A percentile compares a stretch with the other conserved stretches of the same genome.
Evolutionary conservation across 768 basidiomycete species (phyloP).

Genomic region (Pleurotus ostreatus): DNA sequence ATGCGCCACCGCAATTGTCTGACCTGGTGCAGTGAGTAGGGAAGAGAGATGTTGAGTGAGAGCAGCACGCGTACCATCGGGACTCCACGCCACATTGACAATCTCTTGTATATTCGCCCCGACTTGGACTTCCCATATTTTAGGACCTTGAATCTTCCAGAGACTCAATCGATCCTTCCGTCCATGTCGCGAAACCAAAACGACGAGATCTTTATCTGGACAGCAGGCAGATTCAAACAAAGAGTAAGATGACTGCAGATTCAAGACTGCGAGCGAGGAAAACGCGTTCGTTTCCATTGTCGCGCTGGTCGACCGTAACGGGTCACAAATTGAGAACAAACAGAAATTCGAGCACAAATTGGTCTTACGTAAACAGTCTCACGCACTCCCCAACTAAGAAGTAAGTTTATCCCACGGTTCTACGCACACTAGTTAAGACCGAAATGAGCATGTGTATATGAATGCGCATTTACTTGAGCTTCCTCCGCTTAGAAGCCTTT

Average conservation of each 20-base stretch:
- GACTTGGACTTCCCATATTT: conserved; percentile 79
- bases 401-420: background rate
- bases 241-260: conserved; percentile 53
- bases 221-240: conserved; percentile 67
- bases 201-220: conserved; percentile 79
- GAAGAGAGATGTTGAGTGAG: conserved; percentile 8
- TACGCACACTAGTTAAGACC: background rate
- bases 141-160: conserved; percentile 78
- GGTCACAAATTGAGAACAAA: background rate
- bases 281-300: conserved; percentile 47
- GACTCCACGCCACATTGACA: conserved; percentile 72
- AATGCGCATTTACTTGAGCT: background rate
- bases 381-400: background rate
- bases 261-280: conserved; percentile 51
- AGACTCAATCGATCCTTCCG: conserved; percentile 68
- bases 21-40: conserved; percentile 35
- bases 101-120: conserved; percentile 46
- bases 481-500: conserved; percentile 1
- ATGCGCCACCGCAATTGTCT: conserved; percentile 68
- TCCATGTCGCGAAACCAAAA: conserved; percentile 62
- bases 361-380: background rate
- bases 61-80: conserved; percentile 53
- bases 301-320: background rate
- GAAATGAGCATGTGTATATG: background rate
- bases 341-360: background rate